A percentile compares a stretch with the other conserved stretches of the same genome.
Evolutionary conservation across 192 early-diverging fungal species (phyloP).

Genomic region (Cetraspora pellucida): DNA sequence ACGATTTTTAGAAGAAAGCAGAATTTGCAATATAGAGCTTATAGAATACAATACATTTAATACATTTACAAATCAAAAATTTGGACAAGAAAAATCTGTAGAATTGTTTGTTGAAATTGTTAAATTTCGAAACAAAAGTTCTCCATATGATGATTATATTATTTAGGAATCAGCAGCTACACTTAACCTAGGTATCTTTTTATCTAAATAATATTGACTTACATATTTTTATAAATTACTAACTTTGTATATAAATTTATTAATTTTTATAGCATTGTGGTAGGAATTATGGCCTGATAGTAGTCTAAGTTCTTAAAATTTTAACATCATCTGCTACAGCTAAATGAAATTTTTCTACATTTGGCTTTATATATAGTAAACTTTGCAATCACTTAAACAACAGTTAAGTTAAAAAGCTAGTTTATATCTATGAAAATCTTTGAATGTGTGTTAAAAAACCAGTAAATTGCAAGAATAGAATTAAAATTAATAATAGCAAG

Average conservation of each 20-base stretch:
- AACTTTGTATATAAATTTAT: too few relatives aligned
- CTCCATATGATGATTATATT: constrained; percentile 1
- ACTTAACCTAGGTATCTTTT: too few relatives aligned
- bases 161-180: not conserved
- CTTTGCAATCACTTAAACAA: not conserved
- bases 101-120: constrained; percentile 3
- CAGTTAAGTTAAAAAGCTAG: not conserved
- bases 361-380: constrained; percentile 9
- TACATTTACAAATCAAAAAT: not conserved
- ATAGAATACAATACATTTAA: not conserved
- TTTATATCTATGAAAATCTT: constrained; percentile 13
- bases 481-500: too few relatives aligned
- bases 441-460: not conserved
- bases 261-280: not conserved
- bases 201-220: too few relatives aligned
- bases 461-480: too few relatives aligned
- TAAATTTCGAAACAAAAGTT: not conserved
- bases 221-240: too few relatives aligned
- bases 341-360: constrained; percentile 4
- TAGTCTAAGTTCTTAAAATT: constrained; percentile 1
- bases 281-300: not conserved
- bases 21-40: not conserved
- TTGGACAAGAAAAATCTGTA: not conserved
- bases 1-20: constrained; percentile 10
- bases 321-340: not conserved